These are phyloP conservation scores for Xerocomus spinulosus DNA, from an alignment of 768 basidiomycete species.

Conservation along the genomic window DNA sequence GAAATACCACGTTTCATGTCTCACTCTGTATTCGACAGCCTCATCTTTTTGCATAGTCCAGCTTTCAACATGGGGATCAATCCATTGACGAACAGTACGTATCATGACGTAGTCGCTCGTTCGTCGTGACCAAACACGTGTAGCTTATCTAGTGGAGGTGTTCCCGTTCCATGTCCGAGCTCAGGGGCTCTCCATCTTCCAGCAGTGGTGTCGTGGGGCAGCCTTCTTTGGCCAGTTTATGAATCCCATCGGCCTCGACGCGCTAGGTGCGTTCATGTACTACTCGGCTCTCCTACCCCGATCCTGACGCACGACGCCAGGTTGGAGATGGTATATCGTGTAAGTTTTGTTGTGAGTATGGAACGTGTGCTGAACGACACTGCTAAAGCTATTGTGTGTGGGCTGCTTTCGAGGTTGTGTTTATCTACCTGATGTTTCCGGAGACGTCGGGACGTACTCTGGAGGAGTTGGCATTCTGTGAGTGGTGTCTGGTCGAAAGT, in stretches of 20 bases:
- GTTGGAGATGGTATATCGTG: conserved; percentile 15
- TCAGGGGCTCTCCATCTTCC: conserved; percentile 57
- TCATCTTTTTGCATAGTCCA: conserved; percentile 7
- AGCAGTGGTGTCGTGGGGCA: conserved; percentile 48
- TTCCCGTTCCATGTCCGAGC: conserved; percentile 61
- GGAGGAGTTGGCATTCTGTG: conserved; percentile 18
- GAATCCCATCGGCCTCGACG: conserved; percentile 5
- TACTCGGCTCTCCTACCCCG: background rate
- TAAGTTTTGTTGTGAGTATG: background rate
- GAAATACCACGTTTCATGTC: background rate
- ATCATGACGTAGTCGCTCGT: background rate
- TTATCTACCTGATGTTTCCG: conserved; percentile 18
- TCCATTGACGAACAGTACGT: conserved; percentile 6
- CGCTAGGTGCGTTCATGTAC: background rate
- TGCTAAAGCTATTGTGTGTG: conserved; percentile 16
- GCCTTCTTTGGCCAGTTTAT: conserved; percentile 2
- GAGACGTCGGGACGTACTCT: conserved; percentile 18
- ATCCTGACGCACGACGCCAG: background rate
- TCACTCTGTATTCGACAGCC: background rate
- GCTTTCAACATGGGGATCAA: conserved; percentile 6
- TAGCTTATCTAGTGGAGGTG: conserved; percentile 59
- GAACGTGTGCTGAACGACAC: background rate
- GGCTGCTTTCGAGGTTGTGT: conserved; percentile 10
- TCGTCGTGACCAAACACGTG: background rate
- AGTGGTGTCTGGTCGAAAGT: background rate